Conservation (phyloP, 371 early-diverging fungal species). For the Gilbertella persicaria region DNA sequence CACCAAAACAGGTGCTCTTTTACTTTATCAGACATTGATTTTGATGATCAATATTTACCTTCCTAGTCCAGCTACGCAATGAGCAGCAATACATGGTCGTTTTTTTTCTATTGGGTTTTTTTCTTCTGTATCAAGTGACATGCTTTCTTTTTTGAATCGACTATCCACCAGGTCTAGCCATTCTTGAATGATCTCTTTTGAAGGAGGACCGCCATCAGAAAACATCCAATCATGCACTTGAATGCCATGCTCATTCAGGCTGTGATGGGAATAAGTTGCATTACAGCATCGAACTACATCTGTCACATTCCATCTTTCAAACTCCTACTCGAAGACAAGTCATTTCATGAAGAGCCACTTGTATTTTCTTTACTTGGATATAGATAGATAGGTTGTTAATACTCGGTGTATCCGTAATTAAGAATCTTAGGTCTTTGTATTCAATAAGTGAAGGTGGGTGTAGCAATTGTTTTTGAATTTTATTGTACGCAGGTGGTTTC, state of each 20-base stretch:
- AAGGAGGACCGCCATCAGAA: constrained; percentile 78
- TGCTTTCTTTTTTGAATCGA: constrained; percentile 29
- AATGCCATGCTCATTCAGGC: constrained; percentile 61
- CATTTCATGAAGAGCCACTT: background rate
- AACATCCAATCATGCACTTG: constrained; percentile 79
- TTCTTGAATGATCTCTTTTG: constrained; percentile 59
- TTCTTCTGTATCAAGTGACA: constrained; percentile 20
- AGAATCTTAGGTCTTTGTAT: constrained; percentile 62
- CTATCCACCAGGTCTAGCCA: constrained; percentile 70
- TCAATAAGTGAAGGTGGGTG: constrained; percentile 32
- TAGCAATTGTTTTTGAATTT: constrained; percentile 20
- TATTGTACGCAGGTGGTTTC: constrained; percentile 17
- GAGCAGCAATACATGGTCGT: constrained; percentile 71
- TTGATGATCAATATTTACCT: constrained; percentile 27
- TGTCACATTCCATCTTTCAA: constrained; percentile 72
- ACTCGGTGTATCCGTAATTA: constrained; percentile 85
- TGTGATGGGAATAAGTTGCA: constrained; percentile 72
- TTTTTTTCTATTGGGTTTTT: constrained; percentile 16
- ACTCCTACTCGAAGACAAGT: constrained; percentile 45
- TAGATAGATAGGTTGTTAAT: constrained; percentile 74
- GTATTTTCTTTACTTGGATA: constrained; percentile 37
- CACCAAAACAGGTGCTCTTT: constrained; percentile 63
- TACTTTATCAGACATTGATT: background rate
- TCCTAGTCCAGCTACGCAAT: constrained; percentile 84
- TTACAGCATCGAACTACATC: constrained; percentile 90